A percentile compares a stretch with the other conserved stretches of the same genome.
phyloP scores from a whole-genome alignment of 176 grass and related monocot genomes.

The Carex cristatella region DNA sequence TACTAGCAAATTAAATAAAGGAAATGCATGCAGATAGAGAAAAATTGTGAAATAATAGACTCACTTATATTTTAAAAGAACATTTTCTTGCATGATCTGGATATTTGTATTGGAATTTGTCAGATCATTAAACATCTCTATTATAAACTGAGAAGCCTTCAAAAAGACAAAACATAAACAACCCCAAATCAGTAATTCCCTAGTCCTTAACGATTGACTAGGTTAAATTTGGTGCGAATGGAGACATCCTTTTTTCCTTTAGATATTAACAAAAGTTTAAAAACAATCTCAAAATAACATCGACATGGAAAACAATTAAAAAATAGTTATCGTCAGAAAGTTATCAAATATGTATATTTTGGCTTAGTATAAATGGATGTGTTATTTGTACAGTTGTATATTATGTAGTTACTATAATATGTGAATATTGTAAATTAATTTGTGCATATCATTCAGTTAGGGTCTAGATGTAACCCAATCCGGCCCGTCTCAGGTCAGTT shows the following conservation, averaged over 20 bases:
- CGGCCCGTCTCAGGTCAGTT: background rate
- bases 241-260: background rate
- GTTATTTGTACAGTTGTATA: background rate
- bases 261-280: background rate
- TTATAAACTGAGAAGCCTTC: conserved; percentile 58
- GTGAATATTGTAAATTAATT: background rate
- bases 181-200: conserved; percentile 4
- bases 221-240: background rate
- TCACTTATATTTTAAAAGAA: conserved; percentile 74
- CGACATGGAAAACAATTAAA: background rate
- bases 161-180: conserved; percentile 17
- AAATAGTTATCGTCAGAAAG: background rate
- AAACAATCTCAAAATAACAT: background rate
- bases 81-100: conserved; percentile 85
- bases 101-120: conserved; percentile 87
- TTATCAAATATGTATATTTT: conserved; percentile 6
- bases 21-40: background rate
- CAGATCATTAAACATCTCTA: conserved; percentile 60
- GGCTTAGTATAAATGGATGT: conserved; percentile 2
- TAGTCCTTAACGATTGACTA: background rate
- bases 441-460: background rate
- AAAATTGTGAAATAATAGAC: background rate
- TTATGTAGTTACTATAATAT: background rate
- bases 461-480: background rate
- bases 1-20: background rate